Percentiles rank a stretch among this genome's conserved stretches.
Evolutionary conservation across 1,284 basidiomycete species (phyloP).

Genomic region (Puccinia horiana): DNA sequence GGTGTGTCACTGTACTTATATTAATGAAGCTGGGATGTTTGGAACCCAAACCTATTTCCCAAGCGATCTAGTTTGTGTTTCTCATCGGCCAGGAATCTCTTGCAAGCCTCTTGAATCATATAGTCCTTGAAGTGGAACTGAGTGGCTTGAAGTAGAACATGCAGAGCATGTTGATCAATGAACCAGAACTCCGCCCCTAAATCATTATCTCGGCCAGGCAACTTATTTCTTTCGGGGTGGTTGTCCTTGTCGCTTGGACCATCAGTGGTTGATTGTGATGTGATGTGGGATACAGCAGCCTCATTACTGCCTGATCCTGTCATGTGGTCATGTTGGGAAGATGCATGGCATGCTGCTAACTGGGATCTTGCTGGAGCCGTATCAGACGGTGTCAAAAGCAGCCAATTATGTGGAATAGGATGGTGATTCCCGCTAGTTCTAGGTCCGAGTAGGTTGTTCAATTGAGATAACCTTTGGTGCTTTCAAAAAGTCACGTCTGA

Average conservation of each 20-base stretch:
- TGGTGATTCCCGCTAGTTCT: not conserved
- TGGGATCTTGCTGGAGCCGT: not conserved
- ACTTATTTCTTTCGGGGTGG: not conserved
- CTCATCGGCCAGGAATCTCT: not conserved
- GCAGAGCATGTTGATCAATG: constrained; percentile 7
- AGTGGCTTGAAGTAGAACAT: constrained; percentile 3
- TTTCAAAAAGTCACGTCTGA: not conserved
- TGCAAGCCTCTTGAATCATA: constrained; percentile 4
- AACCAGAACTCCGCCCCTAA: not conserved
- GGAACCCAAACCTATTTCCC: not conserved
- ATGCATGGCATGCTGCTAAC: not conserved
- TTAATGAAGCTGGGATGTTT: constrained; percentile 1
- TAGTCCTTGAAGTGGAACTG: not conserved
- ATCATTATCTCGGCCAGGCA: not conserved
- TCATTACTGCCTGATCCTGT: not conserved
- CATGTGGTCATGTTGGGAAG: not conserved
- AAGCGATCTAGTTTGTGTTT: not conserved
- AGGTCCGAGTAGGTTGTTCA: not conserved
- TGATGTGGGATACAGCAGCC: not conserved
- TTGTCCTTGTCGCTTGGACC: not conserved
- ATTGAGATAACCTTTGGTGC: not conserved
- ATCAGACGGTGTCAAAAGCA: not conserved
- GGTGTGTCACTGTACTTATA: not conserved
- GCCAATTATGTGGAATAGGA: not conserved
- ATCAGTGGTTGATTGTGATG: not conserved